A percentile compares a stretch with the other conserved stretches of the same genome.
phyloP scores from a whole-genome alignment of 148 eudicot species.

The Rhododendron molle region DNA sequence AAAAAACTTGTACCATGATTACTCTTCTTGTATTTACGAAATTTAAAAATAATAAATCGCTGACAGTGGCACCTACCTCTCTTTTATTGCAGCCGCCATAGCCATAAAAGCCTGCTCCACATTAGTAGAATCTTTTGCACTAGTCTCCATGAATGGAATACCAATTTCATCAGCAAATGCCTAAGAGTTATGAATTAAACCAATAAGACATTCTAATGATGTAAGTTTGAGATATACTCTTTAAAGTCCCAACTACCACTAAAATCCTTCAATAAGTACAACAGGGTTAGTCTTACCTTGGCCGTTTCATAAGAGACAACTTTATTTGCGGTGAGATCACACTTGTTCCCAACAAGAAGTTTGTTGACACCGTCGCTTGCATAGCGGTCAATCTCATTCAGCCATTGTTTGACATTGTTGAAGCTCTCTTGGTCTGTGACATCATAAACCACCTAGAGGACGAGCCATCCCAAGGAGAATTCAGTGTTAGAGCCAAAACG shows the following conservation, averaged over 20 bases:
- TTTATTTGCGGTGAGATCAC: slow-evolving; percentile 76
- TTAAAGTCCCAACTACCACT: neutral
- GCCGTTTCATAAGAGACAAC: slow-evolving; percentile 71
- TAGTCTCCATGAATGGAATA: slow-evolving; percentile 92
- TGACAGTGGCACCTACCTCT: slow-evolving; percentile 40
- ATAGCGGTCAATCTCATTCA: slow-evolving; percentile 79
- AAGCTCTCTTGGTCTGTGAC: slow-evolving; percentile 96
- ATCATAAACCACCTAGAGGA: slow-evolving; percentile 69
- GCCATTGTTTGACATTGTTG: slow-evolving; percentile 93
- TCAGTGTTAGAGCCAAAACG: neutral
- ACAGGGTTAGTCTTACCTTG: slow-evolving; percentile 39
- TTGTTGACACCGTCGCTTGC: slow-evolving; percentile 80
- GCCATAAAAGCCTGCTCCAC: slow-evolving; percentile 96
- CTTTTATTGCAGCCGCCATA: slow-evolving; percentile 85
- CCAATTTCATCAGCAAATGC: slow-evolving; percentile 96
- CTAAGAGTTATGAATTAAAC: slow-evolving; percentile 22
- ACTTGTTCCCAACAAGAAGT: slow-evolving; percentile 87
- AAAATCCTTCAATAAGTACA: neutral
- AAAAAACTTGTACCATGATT: neutral
- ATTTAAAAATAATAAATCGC: neutral
- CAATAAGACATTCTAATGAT: neutral
- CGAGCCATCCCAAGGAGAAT: neutral
- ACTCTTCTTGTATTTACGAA: neutral
- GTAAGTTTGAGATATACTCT: neutral
- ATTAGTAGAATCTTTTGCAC: slow-evolving; percentile 89